Conservation (phyloP, 2,329 filamentous ascomycete species). For the Aspergillus tubingensis region DNA sequence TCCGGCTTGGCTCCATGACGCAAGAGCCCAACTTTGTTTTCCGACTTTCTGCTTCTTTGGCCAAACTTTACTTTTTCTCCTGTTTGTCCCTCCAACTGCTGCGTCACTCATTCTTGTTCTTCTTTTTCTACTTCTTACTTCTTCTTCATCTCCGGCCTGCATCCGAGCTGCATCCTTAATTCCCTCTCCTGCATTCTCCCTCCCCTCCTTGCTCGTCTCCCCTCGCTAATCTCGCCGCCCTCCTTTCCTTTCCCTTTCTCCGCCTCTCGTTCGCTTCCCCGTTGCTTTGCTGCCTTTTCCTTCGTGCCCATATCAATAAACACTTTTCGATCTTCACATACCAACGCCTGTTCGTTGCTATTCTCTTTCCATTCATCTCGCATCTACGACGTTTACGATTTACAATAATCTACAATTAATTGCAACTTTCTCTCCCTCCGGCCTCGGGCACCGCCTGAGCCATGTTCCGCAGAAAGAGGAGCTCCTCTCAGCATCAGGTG, state of each 20-base stretch:
- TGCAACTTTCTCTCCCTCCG: slow-evolving; percentile 5
- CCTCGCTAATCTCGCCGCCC: neutral
- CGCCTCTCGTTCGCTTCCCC: neutral
- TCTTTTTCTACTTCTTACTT: neutral
- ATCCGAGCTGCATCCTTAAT: neutral
- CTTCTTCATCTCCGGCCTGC: neutral
- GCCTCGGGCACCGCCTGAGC: slow-evolving; percentile 11
- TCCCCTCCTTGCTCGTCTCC: slow-evolving; percentile 1
- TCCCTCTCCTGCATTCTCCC: neutral
- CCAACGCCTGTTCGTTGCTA: slow-evolving; percentile 6
- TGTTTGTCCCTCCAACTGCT: neutral
- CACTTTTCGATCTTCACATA: neutral
- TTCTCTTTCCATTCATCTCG: neutral
- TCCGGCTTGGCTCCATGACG: slow-evolving; percentile 13
- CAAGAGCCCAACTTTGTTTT: slow-evolving; percentile 2
- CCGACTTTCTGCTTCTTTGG: neutral
- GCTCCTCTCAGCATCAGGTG: slow-evolving; percentile 44
- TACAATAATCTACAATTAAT: neutral
- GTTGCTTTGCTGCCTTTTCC: neutral
- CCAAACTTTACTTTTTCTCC: neutral
- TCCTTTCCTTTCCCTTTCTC: slow-evolving; percentile 8
- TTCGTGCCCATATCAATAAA: neutral
- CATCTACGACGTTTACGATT: slow-evolving; percentile 3
- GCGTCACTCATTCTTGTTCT: neutral
- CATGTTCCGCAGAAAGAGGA: slow-evolving; percentile 48